Base-by-base conservation (phyloP, 2,329 filamentous ascomycete species). In the Fusarium proliferatum region DNA sequence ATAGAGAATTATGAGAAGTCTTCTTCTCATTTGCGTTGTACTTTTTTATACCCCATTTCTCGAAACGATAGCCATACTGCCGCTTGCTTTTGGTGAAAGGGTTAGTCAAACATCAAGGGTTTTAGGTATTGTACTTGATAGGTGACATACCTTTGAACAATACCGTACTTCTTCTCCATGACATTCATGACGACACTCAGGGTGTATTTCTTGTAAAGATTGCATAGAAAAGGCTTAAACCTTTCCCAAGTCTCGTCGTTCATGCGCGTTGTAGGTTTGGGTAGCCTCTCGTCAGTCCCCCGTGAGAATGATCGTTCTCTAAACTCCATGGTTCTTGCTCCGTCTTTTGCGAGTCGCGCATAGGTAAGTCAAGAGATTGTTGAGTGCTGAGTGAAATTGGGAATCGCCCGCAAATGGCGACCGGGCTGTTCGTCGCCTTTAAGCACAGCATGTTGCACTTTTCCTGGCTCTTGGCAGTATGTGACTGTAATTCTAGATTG, bases 51-150 rank as follows among this genome's bases (percentile, higher is more conserved):
- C 58, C 62, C 74, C 78, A 79, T 45, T 77, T 76, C 26, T 79
- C 72, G 17, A 81, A 74, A 21, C 76, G 73, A 52, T 81, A 80
- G 19, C 79, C 75, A 53, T 77, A 78, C 39, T 81, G 80, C 6
- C 80, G 78, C 46, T 79, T 79, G 26, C 79, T 81, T 39, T 39
- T 19, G 26, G 23, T 30, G 19, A 42, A 62, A 34, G 15, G 19
- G 30, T 64, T 36, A 71, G 71, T 43, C 19, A 56, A 49, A 30
- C 23, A 12, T 26, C 9, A 36, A n/a, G 34, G 26, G 19, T 28
- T 28, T 30, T 30, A 19, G 21, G 39, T 46, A 28, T n/a, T 19
- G 38, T 34, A 42, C 30, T 52, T 21, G 42, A 33, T 48, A 33
- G 73, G 51, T 55, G 26, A 23, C 53, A 53, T 77, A 78, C 76